These are phyloP conservation scores for Streptanthus diversifolius DNA, from an alignment of 345 rosid species.

Conservation along the genomic window DNA sequence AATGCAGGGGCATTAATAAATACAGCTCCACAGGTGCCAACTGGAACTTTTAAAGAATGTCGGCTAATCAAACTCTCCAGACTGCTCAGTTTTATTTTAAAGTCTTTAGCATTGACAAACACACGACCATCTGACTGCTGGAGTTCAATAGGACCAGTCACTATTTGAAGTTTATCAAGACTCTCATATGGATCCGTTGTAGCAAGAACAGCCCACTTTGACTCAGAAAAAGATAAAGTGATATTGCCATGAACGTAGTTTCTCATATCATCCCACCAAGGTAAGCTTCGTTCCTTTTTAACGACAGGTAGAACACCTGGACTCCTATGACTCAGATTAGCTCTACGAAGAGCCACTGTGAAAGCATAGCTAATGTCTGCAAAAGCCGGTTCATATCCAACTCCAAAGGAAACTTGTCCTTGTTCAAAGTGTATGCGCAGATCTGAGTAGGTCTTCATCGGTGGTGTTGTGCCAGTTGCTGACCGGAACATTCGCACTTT, in stretches of 20 bases:
- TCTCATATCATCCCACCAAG: constrained; percentile 99
- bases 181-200: constrained; percentile 95
- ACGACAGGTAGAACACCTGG: constrained; percentile 51
- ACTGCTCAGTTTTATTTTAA: constrained; percentile 78
- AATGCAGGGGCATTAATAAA: constrained; percentile 75
- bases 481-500: constrained; percentile 90
- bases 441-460: constrained; percentile 81
- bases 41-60: constrained; percentile 55
- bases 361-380: constrained; percentile 96
- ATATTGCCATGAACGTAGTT: constrained; percentile 87
- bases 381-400: constrained; percentile 91
- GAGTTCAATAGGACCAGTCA: constrained; percentile 70
- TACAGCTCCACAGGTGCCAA: constrained; percentile 46
- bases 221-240: constrained; percentile 61
- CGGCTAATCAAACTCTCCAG: constrained; percentile 73
- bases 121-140: constrained; percentile 93
- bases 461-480: constrained; percentile 93
- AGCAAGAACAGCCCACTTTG: constrained; percentile 73
- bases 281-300: constrained; percentile 87
- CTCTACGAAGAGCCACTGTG: constrained; percentile 95
- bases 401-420: constrained; percentile 82
- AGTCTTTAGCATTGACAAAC: constrained; percentile 66
- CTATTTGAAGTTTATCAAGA: constrained; percentile 79
- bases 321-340: constrained; percentile 73
- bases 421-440: constrained; percentile 75